Conservation (phyloP, 75 land plant species). For the Pinus albicaulis region DNA sequence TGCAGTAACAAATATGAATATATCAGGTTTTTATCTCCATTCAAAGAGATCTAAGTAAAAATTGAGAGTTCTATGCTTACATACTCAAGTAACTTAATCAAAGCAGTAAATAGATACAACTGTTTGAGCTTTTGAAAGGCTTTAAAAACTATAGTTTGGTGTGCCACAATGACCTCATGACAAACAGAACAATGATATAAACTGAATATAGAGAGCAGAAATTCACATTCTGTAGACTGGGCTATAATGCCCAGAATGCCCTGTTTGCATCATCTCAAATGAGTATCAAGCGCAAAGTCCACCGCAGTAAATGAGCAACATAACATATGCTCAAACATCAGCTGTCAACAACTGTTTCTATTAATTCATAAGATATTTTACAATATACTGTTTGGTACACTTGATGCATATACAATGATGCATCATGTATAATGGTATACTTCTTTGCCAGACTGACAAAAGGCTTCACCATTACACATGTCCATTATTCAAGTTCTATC, state of each 20-base stretch:
- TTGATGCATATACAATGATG: slow-evolving; percentile 8
- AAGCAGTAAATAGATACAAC: background rate
- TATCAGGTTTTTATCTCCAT: background rate
- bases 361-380: slow-evolving; percentile 1
- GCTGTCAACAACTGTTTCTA: background rate
- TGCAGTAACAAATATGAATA: background rate
- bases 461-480: background rate
- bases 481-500: background rate
- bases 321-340: background rate
- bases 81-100: background rate
- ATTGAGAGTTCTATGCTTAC: background rate
- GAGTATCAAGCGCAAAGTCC: background rate
- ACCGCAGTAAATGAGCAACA: no score
- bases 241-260: background rate
- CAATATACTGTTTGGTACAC: no score
- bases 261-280: background rate
- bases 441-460: background rate
- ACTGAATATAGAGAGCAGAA: background rate
- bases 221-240: background rate
- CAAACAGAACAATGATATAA: background rate
- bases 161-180: background rate
- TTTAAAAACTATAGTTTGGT: background rate
- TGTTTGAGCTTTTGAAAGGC: background rate
- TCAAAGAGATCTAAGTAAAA: background rate
- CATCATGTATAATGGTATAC: background rate